Evolutionary conservation across 2,329 filamentous ascomycete species (phyloP), one percentile per base, ranked within the genome.

Genomic region (Calonectria pseudoturangicola): DNA sequence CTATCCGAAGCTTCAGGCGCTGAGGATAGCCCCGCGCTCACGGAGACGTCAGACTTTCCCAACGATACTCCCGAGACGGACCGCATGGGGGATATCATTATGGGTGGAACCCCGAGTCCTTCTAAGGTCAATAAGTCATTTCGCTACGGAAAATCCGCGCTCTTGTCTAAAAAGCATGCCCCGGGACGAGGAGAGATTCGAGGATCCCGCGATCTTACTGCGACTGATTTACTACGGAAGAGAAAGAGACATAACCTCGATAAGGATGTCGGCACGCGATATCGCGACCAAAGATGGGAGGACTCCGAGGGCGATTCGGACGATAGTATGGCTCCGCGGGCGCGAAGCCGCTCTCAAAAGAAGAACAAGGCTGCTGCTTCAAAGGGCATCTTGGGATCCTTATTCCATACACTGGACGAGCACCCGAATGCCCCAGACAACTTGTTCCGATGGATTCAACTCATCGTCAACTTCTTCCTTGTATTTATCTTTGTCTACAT

Each of bases 101-200:
- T 88, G 83, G 77, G 79, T 16, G 81, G 82, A 16, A 84, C 87
- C 18, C 83, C 89, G 28, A 88, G 88, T 2, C 88, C 88, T 0
- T 82, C 84, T 2, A 87, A 85, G 58, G 79, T 88, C 27, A 84
- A 87, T 70, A 88, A 88, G 74, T 83, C 86, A 9, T 81, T 85
- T 36, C 87, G 86, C 66, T 88, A 87, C 72, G 84, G 83, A 65
- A 87, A 84, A 70, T 81, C 83, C 28, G 71, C 80, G 74, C 62
- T 82, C 74, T 72, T 87, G 78, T 78, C 86, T 76, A 84, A 84
- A 70, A 85, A 84, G 70, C 80, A 85, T 43, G 75, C 83, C 12
- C 81, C 93, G 0, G 93, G 93, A 1, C 89, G 90, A 75, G 93
- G 93, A 54, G 92, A 94, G 77, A 90, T 94, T 64, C 86, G 89